phyloP scores from a whole-genome alignment of 1,139 yeast species.

The Saccharomyces hybrid region DNA sequence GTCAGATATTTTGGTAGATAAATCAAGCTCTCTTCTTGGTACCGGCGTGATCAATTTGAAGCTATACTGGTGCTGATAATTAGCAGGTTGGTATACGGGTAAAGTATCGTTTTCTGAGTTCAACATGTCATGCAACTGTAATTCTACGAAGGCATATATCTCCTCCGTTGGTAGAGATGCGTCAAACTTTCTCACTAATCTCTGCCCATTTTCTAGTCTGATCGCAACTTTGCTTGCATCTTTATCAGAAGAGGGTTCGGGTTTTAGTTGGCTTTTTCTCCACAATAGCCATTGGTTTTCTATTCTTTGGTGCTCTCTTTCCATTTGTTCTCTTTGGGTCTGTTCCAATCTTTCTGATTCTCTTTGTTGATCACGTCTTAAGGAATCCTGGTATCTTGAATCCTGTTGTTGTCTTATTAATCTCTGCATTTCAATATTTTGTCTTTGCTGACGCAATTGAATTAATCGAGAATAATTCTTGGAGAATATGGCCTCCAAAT shows the following conservation, averaged over 20 bases:
- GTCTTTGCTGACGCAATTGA: slow-evolving; percentile 52
- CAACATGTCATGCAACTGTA: slow-evolving; percentile 32
- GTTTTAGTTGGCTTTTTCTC: slow-evolving; percentile 37
- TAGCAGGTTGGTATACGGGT: slow-evolving; percentile 31
- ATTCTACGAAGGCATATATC: slow-evolving; percentile 53
- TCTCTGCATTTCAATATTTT: slow-evolving; percentile 53
- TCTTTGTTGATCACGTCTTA: slow-evolving; percentile 39
- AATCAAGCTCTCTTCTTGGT: slow-evolving; percentile 44
- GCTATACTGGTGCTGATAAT: slow-evolving; percentile 38
- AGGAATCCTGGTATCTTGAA: slow-evolving; percentile 62
- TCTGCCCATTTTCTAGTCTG: slow-evolving; percentile 45
- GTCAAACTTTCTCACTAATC: slow-evolving; percentile 44
- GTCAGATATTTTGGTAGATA: slow-evolving; percentile 34
- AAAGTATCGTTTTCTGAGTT: slow-evolving; percentile 21
- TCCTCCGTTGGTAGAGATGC: slow-evolving; percentile 44
- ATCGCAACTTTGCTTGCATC: slow-evolving; percentile 49
- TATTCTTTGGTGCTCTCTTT: slow-evolving; percentile 20
- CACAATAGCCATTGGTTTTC: slow-evolving; percentile 40
- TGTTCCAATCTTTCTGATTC: slow-evolving; percentile 30
- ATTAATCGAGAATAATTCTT: slow-evolving; percentile 57
- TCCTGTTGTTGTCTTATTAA: slow-evolving; percentile 68
- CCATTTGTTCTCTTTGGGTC: slow-evolving; percentile 26
- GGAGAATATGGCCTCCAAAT: slow-evolving; percentile 38
- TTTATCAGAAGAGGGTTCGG: slow-evolving; percentile 30
- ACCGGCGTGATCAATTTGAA: slow-evolving; percentile 49